Base-by-base conservation (phyloP, 495 filamentous ascomycete genomes). In the Tuber magnatum region DNA sequence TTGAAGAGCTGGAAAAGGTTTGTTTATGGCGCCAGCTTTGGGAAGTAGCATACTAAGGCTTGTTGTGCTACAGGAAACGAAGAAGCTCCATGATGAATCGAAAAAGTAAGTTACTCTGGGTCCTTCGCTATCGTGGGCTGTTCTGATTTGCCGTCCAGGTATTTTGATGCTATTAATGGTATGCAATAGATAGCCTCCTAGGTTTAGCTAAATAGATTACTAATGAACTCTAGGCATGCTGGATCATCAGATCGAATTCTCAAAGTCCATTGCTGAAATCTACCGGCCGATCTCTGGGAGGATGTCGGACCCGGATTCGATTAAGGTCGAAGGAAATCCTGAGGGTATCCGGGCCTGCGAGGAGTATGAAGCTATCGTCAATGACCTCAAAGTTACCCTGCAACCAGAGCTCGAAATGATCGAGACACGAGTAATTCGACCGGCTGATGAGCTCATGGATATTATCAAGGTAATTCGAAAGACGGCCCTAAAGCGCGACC, bases 261-360 rank as follows among this genome's bases (percentile, higher is more conserved):
- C 94, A 79, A 91, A 97, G 86, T 92, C 93, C 46, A 91, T 95
- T 85, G 91, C 91, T 69, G 96, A 99, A 85, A 91, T 99, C 78
- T 99, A 99, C 87, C 97, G 97, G 82, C 95, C 95, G 70, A 98
- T 99, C 78, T 97, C 94, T 76, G 95, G 95, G 32, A 92, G 94
- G 76, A 88, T 97, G 82, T 97, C 94, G 48, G 95, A 98, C 85
- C 96, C 95, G 42, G 92, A 94, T 76, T 91, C 92, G 28, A 88
- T 92, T 74, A 86, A 91, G 44, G 85, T 88, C 35, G 90, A 95
- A 85, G 95, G 93, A 68, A 97, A 97, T 81, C 88, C 91, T n/a
- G 95, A 96, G 82, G 95, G 95, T 39, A 98, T 99, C 80, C 86
- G 88, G 76, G 95, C 95, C 39, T 99, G 96, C 84, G 94, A 97